Evolutionary conservation across 2,329 filamentous ascomycete species (phyloP).

Genomic region (Rugonectria rugulosa): DNA sequence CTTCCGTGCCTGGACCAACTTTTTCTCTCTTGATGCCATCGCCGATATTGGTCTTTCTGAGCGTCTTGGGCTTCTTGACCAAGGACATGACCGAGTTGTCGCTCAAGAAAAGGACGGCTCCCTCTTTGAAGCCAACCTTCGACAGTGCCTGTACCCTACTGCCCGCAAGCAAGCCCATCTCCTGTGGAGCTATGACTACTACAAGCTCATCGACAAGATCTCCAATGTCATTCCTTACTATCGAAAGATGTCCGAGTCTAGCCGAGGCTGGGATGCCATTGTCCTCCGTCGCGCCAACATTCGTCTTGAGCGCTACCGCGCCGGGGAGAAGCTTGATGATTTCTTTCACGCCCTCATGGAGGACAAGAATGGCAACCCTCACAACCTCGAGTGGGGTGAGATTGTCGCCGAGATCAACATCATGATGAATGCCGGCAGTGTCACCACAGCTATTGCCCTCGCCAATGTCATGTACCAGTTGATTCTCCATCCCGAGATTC

Average conservation of each 20-base stretch:
- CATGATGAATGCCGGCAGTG: constrained; percentile 61
- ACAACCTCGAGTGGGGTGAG: constrained; percentile 61
- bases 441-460: constrained; percentile 58
- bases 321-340: constrained; percentile 64
- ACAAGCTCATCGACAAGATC: constrained; percentile 55
- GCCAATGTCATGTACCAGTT: constrained; percentile 61
- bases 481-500: constrained; percentile 51
- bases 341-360: constrained; percentile 66
- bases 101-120: constrained; percentile 54
- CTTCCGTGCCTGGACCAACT: constrained; percentile 58
- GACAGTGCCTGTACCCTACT: constrained; percentile 58
- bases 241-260: constrained; percentile 23
- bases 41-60: constrained; percentile 62
- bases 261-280: constrained; percentile 50
- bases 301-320: constrained; percentile 28
- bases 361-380: constrained; percentile 47
- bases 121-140: constrained; percentile 53
- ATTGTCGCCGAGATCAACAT: constrained; percentile 63
- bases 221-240: constrained; percentile 56
- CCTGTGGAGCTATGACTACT: constrained; percentile 62
- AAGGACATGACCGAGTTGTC: constrained; percentile 53
- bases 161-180: constrained; percentile 58
- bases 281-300: constrained; percentile 49
- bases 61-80: constrained; percentile 58
- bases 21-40: constrained; percentile 64